Evolutionary conservation across 352 stramenopile genomes (phyloP), one percentile per base, ranked within the genome.

Genomic region (Phytophthora syringae): DNA sequence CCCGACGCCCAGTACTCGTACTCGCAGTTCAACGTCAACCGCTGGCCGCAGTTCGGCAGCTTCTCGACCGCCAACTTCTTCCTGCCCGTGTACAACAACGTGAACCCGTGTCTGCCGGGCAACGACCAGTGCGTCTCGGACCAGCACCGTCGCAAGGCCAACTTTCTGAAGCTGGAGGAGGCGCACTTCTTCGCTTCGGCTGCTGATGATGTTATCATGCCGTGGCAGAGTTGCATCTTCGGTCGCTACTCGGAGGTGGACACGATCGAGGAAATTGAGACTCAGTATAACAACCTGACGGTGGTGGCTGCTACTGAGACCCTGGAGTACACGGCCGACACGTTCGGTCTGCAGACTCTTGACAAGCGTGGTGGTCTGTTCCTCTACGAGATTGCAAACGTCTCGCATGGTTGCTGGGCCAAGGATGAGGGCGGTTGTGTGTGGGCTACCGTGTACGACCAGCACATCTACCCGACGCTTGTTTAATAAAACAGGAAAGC

Each of bases 131-230:
- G 49, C 36, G 57, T 54, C n/a, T 50, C 64, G n/a, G 52, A 83
- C 20, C 55, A 72, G 39, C 53, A 65, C 18, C 65, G 72, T 2
- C 75, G 75, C 22, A 74, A 74, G 49, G 20, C 27, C 24, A 85
- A 84, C 54, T 83, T 80, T 44, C n/a, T n/a, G n/a, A n/a, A n/a
- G n/a, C n/a, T n/a, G n/a, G n/a, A n/a, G n/a, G n/a, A n/a, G n/a
- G n/a, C 59, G 2, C 70, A 79, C 28, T 82, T 84, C 60, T 82
- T 86, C 54, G 64, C 68, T 0, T 84, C 78, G 7, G 54, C 72
- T 30, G 43, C 48, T 10, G 76, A 84, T 52, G 66, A 72, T 18
- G 45, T 71, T 32, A 70, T 84, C 34, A 67, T 75, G 43, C 75
- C 76, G 37, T 87, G 71, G 73, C 67, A 84, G 58, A 68, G 50